A percentile compares a stretch with the other conserved stretches of the same genome.
These are phyloP conservation scores for Mycena albidolilacea DNA, from an alignment of 768 basidiomycete genomes.

Conservation along the genomic window DNA sequence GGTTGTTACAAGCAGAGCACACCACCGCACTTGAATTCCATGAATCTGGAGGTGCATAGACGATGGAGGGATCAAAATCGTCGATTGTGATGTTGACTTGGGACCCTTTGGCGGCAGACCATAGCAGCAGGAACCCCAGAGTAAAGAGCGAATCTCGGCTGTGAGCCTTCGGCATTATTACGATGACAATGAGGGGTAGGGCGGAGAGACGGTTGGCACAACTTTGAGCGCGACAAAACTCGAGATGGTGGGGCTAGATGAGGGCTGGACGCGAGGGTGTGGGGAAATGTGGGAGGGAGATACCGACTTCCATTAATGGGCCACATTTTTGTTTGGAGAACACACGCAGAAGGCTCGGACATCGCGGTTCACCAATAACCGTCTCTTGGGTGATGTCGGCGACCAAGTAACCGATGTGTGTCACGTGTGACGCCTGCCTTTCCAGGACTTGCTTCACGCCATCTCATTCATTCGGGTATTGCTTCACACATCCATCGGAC, in stretches of 20 bases:
- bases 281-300: slow-evolving; percentile 39
- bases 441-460: slow-evolving; percentile 19
- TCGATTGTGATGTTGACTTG: slow-evolving; percentile 55
- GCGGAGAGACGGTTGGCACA: neutral
- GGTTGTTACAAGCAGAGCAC: slow-evolving; percentile 51
- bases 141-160: slow-evolving; percentile 23
- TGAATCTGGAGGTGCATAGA: slow-evolving; percentile 52
- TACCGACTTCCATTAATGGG: slow-evolving; percentile 20
- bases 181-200: neutral
- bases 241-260: slow-evolving; percentile 1
- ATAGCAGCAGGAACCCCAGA: slow-evolving; percentile 31
- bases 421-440: slow-evolving; percentile 18
- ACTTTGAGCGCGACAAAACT: neutral
- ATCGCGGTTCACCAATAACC: slow-evolving; percentile 20
- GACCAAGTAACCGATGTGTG: neutral
- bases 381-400: slow-evolving; percentile 20
- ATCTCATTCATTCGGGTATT: slow-evolving; percentile 16
- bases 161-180: slow-evolving; percentile 7
- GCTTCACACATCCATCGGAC: neutral
- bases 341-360: slow-evolving; percentile 21
- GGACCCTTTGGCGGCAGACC: slow-evolving; percentile 40
- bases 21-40: slow-evolving; percentile 53
- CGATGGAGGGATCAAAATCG: slow-evolving; percentile 55
- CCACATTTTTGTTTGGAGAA: neutral
- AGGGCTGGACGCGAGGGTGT: slow-evolving; percentile 16